A percentile compares a stretch with the other conserved stretches of the same genome.
Evolutionary conservation across 192 early-diverging fungal genomes (phyloP).

Genomic region (Podila minutissima): DNA sequence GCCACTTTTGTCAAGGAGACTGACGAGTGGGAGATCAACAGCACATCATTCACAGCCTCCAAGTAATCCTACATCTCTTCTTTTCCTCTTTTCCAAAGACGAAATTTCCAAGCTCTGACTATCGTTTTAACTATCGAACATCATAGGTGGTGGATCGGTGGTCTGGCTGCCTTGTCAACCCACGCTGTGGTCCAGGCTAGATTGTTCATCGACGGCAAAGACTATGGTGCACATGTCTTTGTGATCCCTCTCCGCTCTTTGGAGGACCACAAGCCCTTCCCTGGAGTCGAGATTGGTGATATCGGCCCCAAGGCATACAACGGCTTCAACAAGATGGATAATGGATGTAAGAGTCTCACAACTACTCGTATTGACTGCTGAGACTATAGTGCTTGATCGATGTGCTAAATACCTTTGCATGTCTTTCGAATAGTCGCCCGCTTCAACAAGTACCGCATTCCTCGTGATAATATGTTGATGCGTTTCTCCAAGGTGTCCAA

Average conservation of each 20-base stretch:
- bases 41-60: constrained; percentile 73
- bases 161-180: constrained; percentile 70
- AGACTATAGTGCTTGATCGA: constrained; percentile 12
- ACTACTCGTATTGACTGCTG: not conserved
- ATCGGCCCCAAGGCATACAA: constrained; percentile 70
- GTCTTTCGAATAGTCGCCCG: constrained; percentile 54
- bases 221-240: constrained; percentile 73
- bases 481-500: constrained; percentile 65
- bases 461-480: constrained; percentile 68
- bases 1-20: constrained; percentile 84
- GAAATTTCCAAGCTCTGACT: too few relatives aligned
- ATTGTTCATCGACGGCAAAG: constrained; percentile 65
- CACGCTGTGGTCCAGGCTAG: constrained; percentile 74
- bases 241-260: constrained; percentile 69
- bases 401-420: constrained; percentile 51
- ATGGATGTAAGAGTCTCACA: constrained; percentile 44
- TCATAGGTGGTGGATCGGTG: constrained; percentile 69
- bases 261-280: constrained; percentile 65
- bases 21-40: constrained; percentile 88
- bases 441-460: constrained; percentile 78
- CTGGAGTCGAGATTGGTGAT: constrained; percentile 68
- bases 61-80: constrained; percentile 27
- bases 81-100: too few relatives aligned
- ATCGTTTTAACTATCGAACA: too few relatives aligned
- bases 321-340: constrained; percentile 60